Base-by-base conservation (phyloP, 2,329 filamentous ascomycete species). In the Orbilia blumenaviensis region DNA sequence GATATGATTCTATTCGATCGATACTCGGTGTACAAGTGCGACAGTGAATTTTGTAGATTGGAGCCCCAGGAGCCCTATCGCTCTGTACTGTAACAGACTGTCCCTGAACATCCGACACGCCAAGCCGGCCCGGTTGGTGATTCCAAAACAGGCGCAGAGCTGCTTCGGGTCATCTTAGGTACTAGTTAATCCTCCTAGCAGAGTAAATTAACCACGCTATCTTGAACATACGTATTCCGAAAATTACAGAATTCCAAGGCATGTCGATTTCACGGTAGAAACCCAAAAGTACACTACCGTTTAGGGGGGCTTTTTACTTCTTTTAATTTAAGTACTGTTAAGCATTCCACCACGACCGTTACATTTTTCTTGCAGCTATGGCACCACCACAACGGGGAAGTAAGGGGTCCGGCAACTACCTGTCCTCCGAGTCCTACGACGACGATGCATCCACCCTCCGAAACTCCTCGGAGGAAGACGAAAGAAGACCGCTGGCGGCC, bases 401-500 rank as follows among this genome's bases (percentile, higher is more conserved):
- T 75, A 68, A 75, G 71, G 71, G 71, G 71, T 58, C 73, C 25
- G 58, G 64, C 29, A 56, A 56, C 50, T 44, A 66, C 48, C 85
- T 91, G 54, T 90, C 89, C 10, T 89, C 89, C 42, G 82, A 85
- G 77, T 86, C 85, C 54, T 90, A 91, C 84, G 90, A 92, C 79
- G 89, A 89, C 80, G 91, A 92, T 82, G 89, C 89, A 63, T 84
- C 87, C 10, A 91, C 90, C 5, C 83, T 92, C 44, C 87, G 89
- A 80, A 89, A 86, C 80, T 81, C 83, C 2, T 84, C 83, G 48
- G 62, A 66, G 18, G 81, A 81, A 36, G 89, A 87, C 84, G 90
- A 91, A 80, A 90, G 92, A 81, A 90, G 92, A 81, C 90, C 89
- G 69, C 91, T 93, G 81, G n/a, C n/a, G n/a, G 91, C 89, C 83